Evolutionary conservation across 768 basidiomycete genomes (phyloP).

Genomic region (Royoungia palumana): DNA sequence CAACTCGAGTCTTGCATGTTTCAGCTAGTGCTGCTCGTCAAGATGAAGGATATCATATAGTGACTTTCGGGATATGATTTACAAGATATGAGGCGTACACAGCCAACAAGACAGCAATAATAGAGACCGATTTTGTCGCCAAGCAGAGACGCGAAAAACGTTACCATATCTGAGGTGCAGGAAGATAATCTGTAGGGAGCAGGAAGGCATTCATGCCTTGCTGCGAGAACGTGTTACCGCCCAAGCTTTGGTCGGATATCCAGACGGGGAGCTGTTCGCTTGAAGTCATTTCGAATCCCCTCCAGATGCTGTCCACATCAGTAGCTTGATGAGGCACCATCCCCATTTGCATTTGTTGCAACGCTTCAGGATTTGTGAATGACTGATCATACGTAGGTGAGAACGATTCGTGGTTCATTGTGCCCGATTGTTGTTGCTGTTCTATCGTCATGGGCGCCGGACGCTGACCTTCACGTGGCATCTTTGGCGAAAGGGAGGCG

Average conservation of each 20-base stretch:
- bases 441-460: slow-evolving; percentile 47
- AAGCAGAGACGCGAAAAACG: neutral
- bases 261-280: slow-evolving; percentile 80
- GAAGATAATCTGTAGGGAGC: slow-evolving; percentile 70
- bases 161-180: slow-evolving; percentile 76
- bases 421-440: slow-evolving; percentile 32
- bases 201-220: slow-evolving; percentile 86
- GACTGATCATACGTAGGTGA: slow-evolving; percentile 54
- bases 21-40: neutral
- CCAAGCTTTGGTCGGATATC: slow-evolving; percentile 81
- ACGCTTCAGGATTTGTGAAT: slow-evolving; percentile 33
- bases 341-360: slow-evolving; percentile 33
- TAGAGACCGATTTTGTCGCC: slow-evolving; percentile 8
- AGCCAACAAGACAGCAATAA: slow-evolving; percentile 16
- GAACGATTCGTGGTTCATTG: slow-evolving; percentile 46
- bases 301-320: slow-evolving; percentile 67
- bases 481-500: slow-evolving; percentile 58
- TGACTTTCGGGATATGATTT: slow-evolving; percentile 16
- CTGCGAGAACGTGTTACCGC: slow-evolving; percentile 71
- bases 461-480: slow-evolving; percentile 53
- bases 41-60: slow-evolving; percentile 13
- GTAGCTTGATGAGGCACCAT: slow-evolving; percentile 22
- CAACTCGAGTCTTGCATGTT: slow-evolving; percentile 1
- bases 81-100: slow-evolving; percentile 25
- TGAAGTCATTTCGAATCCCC: slow-evolving; percentile 67